phyloP scores from a whole-genome alignment of 352 stramenopile genomes.

The Phytophthora melonis region DNA sequence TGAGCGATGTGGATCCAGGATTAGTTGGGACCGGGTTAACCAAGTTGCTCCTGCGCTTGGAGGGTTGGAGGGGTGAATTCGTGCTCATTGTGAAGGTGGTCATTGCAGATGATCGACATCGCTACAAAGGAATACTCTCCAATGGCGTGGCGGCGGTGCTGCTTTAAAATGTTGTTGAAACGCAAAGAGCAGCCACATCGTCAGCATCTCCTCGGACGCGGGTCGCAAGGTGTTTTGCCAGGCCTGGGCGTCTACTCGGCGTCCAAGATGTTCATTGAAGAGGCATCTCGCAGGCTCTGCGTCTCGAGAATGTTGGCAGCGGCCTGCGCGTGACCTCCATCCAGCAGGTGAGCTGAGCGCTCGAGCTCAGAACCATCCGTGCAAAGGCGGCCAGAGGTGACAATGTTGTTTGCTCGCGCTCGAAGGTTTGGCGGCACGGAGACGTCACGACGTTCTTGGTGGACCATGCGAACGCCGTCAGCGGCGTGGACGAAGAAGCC shows the following conservation, averaged over 20 bases:
- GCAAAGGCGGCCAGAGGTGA: not conserved
- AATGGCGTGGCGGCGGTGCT: conserved; percentile 82
- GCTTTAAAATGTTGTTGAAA: conserved; percentile 72
- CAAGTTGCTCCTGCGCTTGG: not conserved
- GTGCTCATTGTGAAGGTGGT: not conserved
- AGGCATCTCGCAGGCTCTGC: conserved; percentile 81
- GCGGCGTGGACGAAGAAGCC: conserved; percentile 73
- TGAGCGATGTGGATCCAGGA: too few species aligned
- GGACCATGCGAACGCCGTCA: conserved; percentile 73
- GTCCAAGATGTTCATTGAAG: conserved; percentile 93
- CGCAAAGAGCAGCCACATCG: conserved; percentile 76
- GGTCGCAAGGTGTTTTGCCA: conserved; percentile 76
- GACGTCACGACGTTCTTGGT: conserved; percentile 90
- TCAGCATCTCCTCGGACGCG: conserved; percentile 86
- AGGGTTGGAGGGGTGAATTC: not conserved
- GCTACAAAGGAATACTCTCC: conserved; percentile 92
- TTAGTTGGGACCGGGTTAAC: conserved; percentile 79
- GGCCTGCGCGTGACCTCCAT: conserved; percentile 91
- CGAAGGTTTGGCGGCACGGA: conserved; percentile 60
- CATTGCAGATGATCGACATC: conserved; percentile 85
- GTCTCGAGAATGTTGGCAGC: conserved; percentile 83
- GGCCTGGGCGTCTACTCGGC: conserved; percentile 86
- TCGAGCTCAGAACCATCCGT: not conserved
- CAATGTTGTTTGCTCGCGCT: not conserved
- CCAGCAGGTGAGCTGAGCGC: conserved; percentile 29